Evolutionary conservation across 163 green algal species (phyloP).

Genomic region (Prototheca stagnorum): DNA sequence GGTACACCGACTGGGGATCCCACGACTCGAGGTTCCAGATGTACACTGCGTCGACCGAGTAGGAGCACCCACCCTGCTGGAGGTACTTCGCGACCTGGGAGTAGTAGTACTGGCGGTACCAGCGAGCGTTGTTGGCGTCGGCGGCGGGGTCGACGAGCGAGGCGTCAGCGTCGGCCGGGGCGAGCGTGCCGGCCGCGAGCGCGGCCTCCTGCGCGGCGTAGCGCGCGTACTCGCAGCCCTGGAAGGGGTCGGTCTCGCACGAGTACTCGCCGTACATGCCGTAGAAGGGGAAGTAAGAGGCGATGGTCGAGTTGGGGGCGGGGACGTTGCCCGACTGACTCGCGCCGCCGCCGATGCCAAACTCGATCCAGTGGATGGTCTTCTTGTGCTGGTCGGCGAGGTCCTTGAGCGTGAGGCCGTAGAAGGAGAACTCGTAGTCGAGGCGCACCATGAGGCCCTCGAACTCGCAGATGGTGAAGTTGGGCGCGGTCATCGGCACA

Average conservation of each 20-base stretch:
- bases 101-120: constrained; percentile 5
- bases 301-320: neutral
- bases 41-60: neutral
- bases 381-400: neutral
- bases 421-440: constrained; percentile 2
- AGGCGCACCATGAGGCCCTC: constrained; percentile 4
- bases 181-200: too few species aligned
- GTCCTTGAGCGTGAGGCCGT: neutral
- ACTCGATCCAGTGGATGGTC: constrained; percentile 1
- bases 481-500: neutral
- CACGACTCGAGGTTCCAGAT: constrained; percentile 6
- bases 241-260: constrained; percentile 3
- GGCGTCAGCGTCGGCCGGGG: too few species aligned
- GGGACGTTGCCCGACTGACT: neutral
- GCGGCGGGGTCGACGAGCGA: too few species aligned
- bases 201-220: too few species aligned
- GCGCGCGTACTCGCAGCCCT: too few species aligned
- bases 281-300: constrained; percentile 3
- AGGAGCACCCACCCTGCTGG: neutral
- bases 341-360: constrained; percentile 1
- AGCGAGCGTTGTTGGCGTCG: neutral
- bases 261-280: constrained; percentile 1
- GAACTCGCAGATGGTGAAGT: constrained; percentile 5
- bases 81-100: neutral
- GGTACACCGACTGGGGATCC: constrained; percentile 5